Evolutionary conservation across 2,329 filamentous ascomycete genomes (phyloP).

Genomic region (Colletotrichum camelliae): DNA sequence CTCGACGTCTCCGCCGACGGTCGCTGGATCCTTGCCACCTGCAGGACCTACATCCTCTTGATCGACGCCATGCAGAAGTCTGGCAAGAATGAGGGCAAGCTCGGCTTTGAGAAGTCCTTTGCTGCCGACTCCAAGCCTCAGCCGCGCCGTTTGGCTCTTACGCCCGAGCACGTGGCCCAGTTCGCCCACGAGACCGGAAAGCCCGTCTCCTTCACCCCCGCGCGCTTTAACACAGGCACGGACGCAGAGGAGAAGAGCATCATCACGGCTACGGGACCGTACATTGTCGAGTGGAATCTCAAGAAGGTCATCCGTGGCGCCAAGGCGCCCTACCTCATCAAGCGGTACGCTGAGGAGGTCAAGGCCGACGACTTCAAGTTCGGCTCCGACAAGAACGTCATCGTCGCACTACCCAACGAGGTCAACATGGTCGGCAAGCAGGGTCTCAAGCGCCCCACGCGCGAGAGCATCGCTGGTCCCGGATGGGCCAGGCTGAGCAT

Average conservation of each 20-base stretch:
- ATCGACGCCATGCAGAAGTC: constrained; percentile 90
- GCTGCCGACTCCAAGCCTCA: constrained; percentile 93
- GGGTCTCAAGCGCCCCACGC: constrained; percentile 83
- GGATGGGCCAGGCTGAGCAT: constrained; percentile 51
- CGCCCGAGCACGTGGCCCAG: constrained; percentile 91
- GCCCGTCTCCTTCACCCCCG: constrained; percentile 85
- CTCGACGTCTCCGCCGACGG: constrained; percentile 96
- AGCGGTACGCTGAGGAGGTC: constrained; percentile 92
- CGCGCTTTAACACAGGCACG: constrained; percentile 90
- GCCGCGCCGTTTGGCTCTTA: constrained; percentile 86
- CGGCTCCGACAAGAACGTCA: constrained; percentile 96
- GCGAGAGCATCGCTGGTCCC: constrained; percentile 83
- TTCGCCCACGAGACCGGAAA: constrained; percentile 96
- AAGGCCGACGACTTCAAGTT: constrained; percentile 99
- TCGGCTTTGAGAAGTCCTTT: constrained; percentile 96
- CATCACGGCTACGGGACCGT: constrained; percentile 94
- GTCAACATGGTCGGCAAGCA: constrained; percentile 96
- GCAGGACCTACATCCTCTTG: constrained; percentile 90
- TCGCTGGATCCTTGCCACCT: constrained; percentile 93
- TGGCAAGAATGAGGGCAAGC: constrained; percentile 95
- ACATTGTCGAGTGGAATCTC: constrained; percentile 95
- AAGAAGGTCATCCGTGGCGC: constrained; percentile 84
- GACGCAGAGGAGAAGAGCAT: constrained; percentile 88
- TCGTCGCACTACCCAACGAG: constrained; percentile 94
- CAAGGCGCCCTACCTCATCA: constrained; percentile 94